A percentile compares a stretch with the other conserved stretches of the same genome.
Evolutionary conservation across 257 asterid genomes (phyloP).

Genomic region (Petunia axillaris): DNA sequence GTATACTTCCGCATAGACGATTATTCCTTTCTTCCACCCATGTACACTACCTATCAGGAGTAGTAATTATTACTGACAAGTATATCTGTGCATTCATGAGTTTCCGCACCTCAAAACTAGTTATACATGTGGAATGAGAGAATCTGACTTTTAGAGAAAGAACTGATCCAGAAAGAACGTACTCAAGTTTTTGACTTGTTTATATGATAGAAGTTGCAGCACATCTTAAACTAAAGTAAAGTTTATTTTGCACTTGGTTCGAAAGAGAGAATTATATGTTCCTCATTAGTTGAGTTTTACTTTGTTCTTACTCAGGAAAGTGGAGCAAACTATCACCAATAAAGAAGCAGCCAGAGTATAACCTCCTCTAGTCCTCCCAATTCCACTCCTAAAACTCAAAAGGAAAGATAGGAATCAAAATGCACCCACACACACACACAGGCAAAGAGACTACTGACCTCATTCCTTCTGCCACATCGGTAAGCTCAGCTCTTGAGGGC

Average conservation of each 20-base stretch:
- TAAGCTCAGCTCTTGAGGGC: constrained; percentile 70
- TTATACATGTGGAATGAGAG: background rate
- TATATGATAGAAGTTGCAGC: constrained; percentile 11
- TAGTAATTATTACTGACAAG: background rate
- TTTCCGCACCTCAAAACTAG: constrained; percentile 22
- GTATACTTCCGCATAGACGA: background rate
- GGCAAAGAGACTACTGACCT: constrained; percentile 42
- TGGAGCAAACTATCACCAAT: constrained; percentile 1
- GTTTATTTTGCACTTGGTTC: background rate
- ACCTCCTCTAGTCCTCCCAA: constrained; percentile 1
- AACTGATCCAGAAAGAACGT: background rate
- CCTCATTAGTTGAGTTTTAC: background rate
- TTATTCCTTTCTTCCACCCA: background rate
- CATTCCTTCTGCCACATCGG: constrained; percentile 70
- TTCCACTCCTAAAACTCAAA: constrained; percentile 12
- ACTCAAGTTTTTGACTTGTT: background rate
- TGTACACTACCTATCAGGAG: background rate
- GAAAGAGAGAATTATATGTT: background rate
- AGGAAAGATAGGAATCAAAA: constrained; percentile 13
- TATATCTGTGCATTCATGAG: background rate
- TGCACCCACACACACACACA: background rate
- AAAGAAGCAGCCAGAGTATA: constrained; percentile 7
- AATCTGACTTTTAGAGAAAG: background rate
- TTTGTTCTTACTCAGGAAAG: background rate
- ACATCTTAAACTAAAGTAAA: background rate